A percentile compares a stretch with the other conserved stretches of the same genome.
Conservation (phyloP, 2,329 filamentous ascomycete species). For the Aspergillus hiratsukae region DNA sequence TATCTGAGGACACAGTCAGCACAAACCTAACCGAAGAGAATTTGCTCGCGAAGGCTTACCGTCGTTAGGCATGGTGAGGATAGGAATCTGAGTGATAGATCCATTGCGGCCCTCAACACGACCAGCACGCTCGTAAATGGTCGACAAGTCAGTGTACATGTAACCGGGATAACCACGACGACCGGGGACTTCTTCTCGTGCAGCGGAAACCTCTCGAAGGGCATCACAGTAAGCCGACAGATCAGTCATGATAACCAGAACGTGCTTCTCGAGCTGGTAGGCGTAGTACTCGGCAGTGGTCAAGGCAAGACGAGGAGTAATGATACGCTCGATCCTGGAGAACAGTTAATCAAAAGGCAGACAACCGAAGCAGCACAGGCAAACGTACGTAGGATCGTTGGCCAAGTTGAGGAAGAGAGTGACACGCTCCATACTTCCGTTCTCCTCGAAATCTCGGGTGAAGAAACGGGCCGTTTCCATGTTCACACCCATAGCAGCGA, state of each 20-base stretch:
- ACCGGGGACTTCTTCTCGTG: constrained; percentile 96
- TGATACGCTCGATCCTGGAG: constrained; percentile 93
- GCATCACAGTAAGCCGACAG: constrained; percentile 97
- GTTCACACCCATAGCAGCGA: constrained; percentile 99
- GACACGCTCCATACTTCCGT: constrained; percentile 94
- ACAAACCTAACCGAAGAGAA: neutral
- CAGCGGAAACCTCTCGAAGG: constrained; percentile 95
- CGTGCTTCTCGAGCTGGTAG: constrained; percentile 99
- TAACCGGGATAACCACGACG: constrained; percentile 99
- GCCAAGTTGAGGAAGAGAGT: constrained; percentile 98
- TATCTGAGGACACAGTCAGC: constrained; percentile 53
- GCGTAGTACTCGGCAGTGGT: constrained; percentile 99
- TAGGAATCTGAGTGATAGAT: constrained; percentile 98
- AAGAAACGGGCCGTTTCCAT: constrained; percentile 98
- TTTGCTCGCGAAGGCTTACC: constrained; percentile 44
- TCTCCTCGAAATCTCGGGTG: constrained; percentile 97
- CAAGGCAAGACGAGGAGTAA: constrained; percentile 94
- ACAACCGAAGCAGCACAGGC: neutral
- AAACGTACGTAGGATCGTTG: constrained; percentile 88
- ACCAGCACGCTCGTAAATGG: constrained; percentile 97
- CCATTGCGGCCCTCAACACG: constrained; percentile 96
- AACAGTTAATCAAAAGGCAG: constrained; percentile 4
- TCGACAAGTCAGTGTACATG: constrained; percentile 99
- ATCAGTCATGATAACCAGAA: constrained; percentile 97
- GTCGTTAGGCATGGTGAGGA: constrained; percentile 99